A percentile compares a stretch with the other conserved stretches of the same genome.
These are phyloP conservation scores for Blastobotrys niveus DNA, from an alignment of 1,139 yeast species.

Conservation along the genomic window DNA sequence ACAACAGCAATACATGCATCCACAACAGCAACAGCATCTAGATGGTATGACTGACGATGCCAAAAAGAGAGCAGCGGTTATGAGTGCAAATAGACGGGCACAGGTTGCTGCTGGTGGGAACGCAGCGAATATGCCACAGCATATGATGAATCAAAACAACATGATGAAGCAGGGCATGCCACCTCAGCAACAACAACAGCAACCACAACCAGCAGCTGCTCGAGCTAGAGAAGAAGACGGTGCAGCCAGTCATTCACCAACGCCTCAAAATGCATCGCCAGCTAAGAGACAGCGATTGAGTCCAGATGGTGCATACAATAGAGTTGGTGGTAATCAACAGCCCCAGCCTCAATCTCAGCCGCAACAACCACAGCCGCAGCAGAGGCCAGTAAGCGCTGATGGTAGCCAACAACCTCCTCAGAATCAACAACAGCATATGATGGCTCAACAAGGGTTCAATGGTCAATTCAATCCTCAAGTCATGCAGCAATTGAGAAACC, in stretches of 20 bases:
- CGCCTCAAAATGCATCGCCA: conserved; percentile 31
- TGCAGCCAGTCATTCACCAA: conserved; percentile 27
- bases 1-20: conserved; percentile 15
- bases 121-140: conserved; percentile 4
- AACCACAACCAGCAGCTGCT: conserved; percentile 26
- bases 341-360: conserved; percentile 1
- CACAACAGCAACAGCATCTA: conserved; percentile 13
- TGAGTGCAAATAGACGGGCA: conserved; percentile 25
- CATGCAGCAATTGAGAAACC: conserved; percentile 26
- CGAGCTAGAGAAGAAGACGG: conserved; percentile 19
- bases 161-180: not conserved
- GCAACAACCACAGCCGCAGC: conserved; percentile 2
- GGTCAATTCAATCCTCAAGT: conserved; percentile 24
- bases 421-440: conserved; percentile 22
- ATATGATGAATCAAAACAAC: not conserved
- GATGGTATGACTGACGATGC: conserved; percentile 28
- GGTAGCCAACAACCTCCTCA: conserved; percentile 4
- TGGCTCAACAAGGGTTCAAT: conserved; percentile 14
- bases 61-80: conserved; percentile 14
- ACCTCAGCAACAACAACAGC: conserved; percentile 20
- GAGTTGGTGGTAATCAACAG: conserved; percentile 14
- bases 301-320: conserved; percentile 33
- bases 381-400: conserved; percentile 20
- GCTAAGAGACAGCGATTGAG: conserved; percentile 36
- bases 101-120: conserved; percentile 24